Base-by-base conservation (phyloP, 805 yeast genomes). In the Hanseniaspora hatyaiensis region DNA sequence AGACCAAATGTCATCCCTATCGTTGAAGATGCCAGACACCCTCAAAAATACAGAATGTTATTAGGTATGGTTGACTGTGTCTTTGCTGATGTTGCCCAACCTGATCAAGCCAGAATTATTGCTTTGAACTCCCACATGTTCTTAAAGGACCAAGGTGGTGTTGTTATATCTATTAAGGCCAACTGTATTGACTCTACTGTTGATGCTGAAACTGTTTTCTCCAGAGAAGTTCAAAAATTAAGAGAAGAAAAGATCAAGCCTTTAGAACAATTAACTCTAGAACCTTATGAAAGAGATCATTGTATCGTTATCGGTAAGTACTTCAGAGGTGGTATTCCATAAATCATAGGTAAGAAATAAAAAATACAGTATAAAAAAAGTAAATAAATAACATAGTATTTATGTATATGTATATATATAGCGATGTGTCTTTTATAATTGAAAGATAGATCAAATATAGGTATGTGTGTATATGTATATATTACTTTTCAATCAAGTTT, bases 171-270 rank as follows among this genome's bases (percentile, higher is more conserved):
- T 62, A 92, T 92, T 72, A 92, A 92, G 79, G 98, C 98, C 61
- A 92, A 92, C 87, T 92, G 98, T 86, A 92, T 92, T 68, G 98
- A 92, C 72, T 92, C 97, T 41, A 92, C 98, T 52, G 97, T 89
- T 51, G 97, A 88, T 67, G 98, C 98, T 57, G 97, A 92, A 76
- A 88, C 96, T 52, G 98, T 92, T 55, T 92, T 92, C 65, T 97
- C 98, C 53, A 85, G 97, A 75, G 98, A 92, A 74, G 96, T 92
- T 52, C 96, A 92, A 72, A 92, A 92, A 70, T 79, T 92, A 72
- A 81, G 98, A 73, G 97, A 89, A 72, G 98, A 92, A 76, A 82
- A 95, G 70, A 84, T 92, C 69, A 92, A 92, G 74, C 98, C 98
- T 55, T 73, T 88, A 64, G 98, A 92, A 73, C 98, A 92, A 76